phyloP scores from a whole-genome alignment of 208 protist genomes.

The Crithidia mellificae region DNA sequence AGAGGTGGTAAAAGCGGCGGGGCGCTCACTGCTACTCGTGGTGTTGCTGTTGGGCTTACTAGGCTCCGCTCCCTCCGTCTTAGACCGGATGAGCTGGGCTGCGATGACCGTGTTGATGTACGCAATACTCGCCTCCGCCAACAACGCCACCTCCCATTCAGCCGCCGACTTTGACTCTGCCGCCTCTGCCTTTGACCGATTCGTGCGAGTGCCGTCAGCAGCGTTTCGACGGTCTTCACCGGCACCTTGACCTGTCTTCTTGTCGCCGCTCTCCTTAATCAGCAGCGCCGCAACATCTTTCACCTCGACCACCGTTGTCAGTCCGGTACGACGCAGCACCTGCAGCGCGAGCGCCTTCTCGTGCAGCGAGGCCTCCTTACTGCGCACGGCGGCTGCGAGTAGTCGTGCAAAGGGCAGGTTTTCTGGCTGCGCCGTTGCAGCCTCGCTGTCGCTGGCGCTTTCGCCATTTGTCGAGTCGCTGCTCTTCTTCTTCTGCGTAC shows the following conservation, averaged over 20 bases:
- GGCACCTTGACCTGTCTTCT: background rate
- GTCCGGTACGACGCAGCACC: slow-evolving; percentile 22
- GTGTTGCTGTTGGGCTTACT: background rate
- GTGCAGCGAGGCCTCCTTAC: slow-evolving; percentile 13
- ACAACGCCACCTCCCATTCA: slow-evolving; percentile 21
- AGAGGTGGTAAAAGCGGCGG: background rate
- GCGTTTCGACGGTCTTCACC: background rate
- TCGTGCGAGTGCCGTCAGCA: background rate
- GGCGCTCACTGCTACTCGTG: background rate
- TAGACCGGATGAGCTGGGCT: slow-evolving; percentile 1
- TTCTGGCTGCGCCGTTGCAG: slow-evolving; percentile 13
- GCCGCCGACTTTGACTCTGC: background rate
- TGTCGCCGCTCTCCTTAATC: background rate
- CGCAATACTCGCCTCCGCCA: slow-evolving; percentile 14
- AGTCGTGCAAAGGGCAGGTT: slow-evolving; percentile 31
- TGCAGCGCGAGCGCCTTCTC: slow-evolving; percentile 38
- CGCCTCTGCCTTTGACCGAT: background rate
- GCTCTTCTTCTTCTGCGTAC: background rate
- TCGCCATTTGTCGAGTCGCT: background rate
- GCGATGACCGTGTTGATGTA: slow-evolving; percentile 26
- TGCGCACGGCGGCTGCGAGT: slow-evolving; percentile 19
- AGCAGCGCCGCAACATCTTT: slow-evolving; percentile 18
- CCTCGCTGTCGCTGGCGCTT: background rate
- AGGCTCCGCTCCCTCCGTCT: background rate
- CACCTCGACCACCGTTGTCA: slow-evolving; percentile 13